A percentile compares a stretch with the other conserved stretches of the same genome.
Conservation (phyloP, 2,329 filamentous ascomycete species). For the Botrytis deweyae region DNA sequence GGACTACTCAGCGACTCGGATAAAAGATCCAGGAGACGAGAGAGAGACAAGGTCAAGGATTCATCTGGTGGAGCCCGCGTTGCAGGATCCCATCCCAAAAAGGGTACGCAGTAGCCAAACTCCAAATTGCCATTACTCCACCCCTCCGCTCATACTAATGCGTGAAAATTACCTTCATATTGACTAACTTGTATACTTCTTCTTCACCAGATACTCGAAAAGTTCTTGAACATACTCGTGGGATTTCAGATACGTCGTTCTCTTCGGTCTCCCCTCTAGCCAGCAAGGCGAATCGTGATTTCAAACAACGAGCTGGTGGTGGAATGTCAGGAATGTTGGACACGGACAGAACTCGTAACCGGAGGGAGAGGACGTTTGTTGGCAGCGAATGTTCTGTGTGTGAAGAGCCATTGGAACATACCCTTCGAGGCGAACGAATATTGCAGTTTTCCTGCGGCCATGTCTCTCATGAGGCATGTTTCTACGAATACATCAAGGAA, state of each 20-base stretch:
- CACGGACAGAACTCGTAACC: constrained; percentile 72
- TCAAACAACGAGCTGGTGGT: constrained; percentile 35
- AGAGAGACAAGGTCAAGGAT: constrained; percentile 34
- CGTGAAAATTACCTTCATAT: constrained; percentile 12
- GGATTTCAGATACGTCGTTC: constrained; percentile 18
- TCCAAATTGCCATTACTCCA: constrained; percentile 28
- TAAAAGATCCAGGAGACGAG: constrained; percentile 37
- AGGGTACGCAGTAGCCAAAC: constrained; percentile 33
- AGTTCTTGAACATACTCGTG: constrained; percentile 22
- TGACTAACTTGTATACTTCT: constrained; percentile 25
- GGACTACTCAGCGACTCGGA: constrained; percentile 35
- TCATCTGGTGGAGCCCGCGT: constrained; percentile 33
- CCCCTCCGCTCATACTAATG: constrained; percentile 26
- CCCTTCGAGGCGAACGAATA: constrained; percentile 87
- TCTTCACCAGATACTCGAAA: constrained; percentile 22
- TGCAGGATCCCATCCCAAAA: constrained; percentile 37
- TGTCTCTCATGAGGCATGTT: constrained; percentile 96
- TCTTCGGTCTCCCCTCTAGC: constrained; percentile 24
- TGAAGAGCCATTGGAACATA: constrained; percentile 95
- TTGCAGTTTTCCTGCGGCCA: constrained; percentile 96
- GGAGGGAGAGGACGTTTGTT: constrained; percentile 91
- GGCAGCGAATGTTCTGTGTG: constrained; percentile 94
- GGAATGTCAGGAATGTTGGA: constrained; percentile 66
- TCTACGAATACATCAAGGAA: constrained; percentile 97
- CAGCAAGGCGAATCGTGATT: constrained; percentile 28